A percentile compares a stretch with the other conserved stretches of the same genome.
Conservation (phyloP, 768 basidiomycete species). For the Suillus tomentosus region DNA sequence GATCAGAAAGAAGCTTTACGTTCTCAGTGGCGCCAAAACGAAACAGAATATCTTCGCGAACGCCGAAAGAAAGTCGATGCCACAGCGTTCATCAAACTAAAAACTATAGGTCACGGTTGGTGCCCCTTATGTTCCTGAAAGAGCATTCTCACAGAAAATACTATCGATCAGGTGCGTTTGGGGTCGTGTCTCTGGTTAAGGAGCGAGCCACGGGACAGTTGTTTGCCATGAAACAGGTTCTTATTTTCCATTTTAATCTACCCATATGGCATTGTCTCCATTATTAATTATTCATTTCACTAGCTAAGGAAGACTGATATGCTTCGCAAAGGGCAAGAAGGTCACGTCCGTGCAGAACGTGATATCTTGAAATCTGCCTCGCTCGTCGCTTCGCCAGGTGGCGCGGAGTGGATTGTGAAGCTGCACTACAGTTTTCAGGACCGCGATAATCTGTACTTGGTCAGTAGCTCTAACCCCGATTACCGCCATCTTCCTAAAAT, state of each 20-base stretch:
- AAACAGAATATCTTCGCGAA: conserved; percentile 88
- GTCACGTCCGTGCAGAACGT: conserved; percentile 94
- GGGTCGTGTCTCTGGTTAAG: conserved; percentile 90
- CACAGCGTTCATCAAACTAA: conserved; percentile 83
- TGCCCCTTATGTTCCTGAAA: conserved; percentile 29
- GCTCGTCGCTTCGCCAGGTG: conserved; percentile 67
- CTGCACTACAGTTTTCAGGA: conserved; percentile 95
- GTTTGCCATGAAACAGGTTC: conserved; percentile 96
- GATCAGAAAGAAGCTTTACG: conserved; percentile 72
- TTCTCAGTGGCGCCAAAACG: conserved; percentile 80
- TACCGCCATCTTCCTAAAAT: conserved; percentile 20
- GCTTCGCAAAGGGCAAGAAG: conserved; percentile 96
- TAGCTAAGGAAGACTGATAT: conserved; percentile 88
- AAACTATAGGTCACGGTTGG: conserved; percentile 92
- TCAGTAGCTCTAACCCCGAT: conserved; percentile 47
- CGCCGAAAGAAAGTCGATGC: conserved; percentile 80
- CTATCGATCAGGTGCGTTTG: conserved; percentile 78
- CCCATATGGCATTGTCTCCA: conserved; percentile 19
- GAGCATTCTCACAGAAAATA: conserved; percentile 25
- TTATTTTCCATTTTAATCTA: conserved; percentile 27
- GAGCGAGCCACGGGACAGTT: conserved; percentile 78
- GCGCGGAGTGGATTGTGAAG: conserved; percentile 92
- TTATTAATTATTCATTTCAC: conserved; percentile 28
- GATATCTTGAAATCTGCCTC: conserved; percentile 93
- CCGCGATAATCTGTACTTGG: conserved; percentile 92